Base-by-base conservation (phyloP, 78 protist genomes). In the Anaeramoeba flamelloides region DNA sequence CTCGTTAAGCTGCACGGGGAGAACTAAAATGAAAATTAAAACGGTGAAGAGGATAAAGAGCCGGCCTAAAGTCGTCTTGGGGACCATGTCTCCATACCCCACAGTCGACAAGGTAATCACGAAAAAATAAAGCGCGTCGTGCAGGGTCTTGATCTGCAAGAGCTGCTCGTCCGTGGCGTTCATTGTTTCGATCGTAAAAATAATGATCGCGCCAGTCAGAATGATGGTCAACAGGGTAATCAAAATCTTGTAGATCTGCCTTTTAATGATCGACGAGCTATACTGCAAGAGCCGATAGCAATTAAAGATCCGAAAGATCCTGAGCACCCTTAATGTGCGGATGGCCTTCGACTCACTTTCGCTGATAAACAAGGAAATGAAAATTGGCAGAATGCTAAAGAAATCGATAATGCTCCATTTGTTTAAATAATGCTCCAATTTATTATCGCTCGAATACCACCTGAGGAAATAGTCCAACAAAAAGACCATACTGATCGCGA, bases 71-170 rank as follows among this genome's bases (percentile, higher is more conserved):
- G 3, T 30, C 22, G 86, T 79, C 1, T 32, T 22, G 39, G 86
- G 86, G 78, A 3, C 17, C 38, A 3, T 39, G 40, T 83, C 85
- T 30, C 86, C 86, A 37, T 84, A 84, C 32, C 86, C 86, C 4
- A 79, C 83, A 17, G 86, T 84, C 65, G 86, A 80, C 2, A 84
- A 32, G n/a, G 86, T 84, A 31, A 84, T 79, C n/a, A 84, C 74
- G n/a, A n/a, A n/a, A n/a, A n/a, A n/a, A n/a, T n/a, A n/a, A n/a
- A n/a, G n/a, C n/a, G n/a, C n/a, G n/a, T n/a, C n/a, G n/a, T n/a
- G n/a, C n/a, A n/a, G n/a, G n/a, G n/a, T n/a, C n/a, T n/a, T n/a
- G n/a, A n/a, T n/a, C n/a, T n/a, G n/a, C n/a, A n/a, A n/a, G n/a
- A n/a, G n/a, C n/a, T n/a, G n/a, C n/a, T n/a, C n/a, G n/a, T n/a